Conservation (phyloP, 306 rosid species). For the Corylus americana region DNA sequence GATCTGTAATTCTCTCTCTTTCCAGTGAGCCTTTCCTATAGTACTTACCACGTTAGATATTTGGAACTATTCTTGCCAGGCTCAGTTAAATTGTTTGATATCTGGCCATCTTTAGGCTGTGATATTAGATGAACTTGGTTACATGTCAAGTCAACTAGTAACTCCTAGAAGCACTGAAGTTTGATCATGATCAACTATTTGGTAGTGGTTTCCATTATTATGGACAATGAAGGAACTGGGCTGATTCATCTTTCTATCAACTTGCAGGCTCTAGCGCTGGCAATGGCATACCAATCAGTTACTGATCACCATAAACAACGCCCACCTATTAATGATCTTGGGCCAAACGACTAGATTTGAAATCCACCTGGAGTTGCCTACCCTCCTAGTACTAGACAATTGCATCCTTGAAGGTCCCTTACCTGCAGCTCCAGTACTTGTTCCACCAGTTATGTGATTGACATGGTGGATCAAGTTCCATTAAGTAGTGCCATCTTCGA, state of each 20-base stretch:
- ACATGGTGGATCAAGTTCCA: no score
- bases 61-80: neutral
- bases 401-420: slow-evolving; percentile 14
- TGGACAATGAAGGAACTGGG: neutral
- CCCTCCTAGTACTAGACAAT: slow-evolving; percentile 39
- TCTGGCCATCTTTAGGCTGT: neutral
- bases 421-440: neutral
- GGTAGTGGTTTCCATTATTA: neutral
- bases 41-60: neutral
- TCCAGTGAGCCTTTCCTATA: neutral
- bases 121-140: neutral
- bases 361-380: slow-evolving; percentile 26
- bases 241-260: neutral
- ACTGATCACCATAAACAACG: slow-evolving; percentile 68
- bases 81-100: neutral
- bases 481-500: no score
- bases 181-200: neutral
- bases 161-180: neutral
- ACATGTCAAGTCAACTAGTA: neutral
- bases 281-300: slow-evolving; percentile 68
- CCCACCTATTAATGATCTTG: slow-evolving; percentile 62
- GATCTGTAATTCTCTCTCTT: neutral
- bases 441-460: no score
- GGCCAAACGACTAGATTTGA: slow-evolving; percentile 46
- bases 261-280: slow-evolving; percentile 61